Percentiles rank a stretch among this genome's conserved stretches.
These are phyloP conservation scores for Delonix regia DNA, from an alignment of 306 rosid species.

Conservation along the genomic window DNA sequence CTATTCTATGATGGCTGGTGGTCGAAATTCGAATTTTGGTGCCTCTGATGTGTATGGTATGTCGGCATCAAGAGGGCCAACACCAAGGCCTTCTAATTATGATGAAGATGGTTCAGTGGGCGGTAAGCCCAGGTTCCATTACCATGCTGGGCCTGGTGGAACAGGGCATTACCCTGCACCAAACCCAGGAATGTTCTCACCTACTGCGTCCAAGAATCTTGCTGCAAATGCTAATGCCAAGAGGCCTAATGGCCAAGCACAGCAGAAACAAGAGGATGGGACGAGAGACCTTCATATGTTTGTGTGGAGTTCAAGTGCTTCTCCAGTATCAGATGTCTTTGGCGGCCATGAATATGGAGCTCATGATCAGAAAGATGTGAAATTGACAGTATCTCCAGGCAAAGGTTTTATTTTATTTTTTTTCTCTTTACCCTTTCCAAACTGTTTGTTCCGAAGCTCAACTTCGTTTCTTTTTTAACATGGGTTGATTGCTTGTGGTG, in stretches of 20 bases:
- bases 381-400: conserved; percentile 64
- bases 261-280: conserved; percentile 55
- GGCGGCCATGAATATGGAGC: conserved; percentile 67
- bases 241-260: conserved; percentile 56
- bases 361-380: conserved; percentile 67
- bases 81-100: conserved; percentile 72
- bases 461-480: background rate
- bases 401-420: conserved; percentile 50
- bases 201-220: conserved; percentile 50
- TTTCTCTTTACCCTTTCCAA: background rate
- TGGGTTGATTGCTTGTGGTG: background rate
- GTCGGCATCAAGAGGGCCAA: conserved; percentile 79
- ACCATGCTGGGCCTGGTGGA: conserved; percentile 40
- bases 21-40: conserved; percentile 71
- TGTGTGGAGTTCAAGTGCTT: conserved; percentile 88
- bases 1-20: conserved; percentile 80
- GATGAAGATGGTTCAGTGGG: conserved; percentile 56
- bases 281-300: conserved; percentile 80
- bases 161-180: conserved; percentile 73
- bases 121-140: conserved; percentile 48
- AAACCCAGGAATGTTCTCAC: conserved; percentile 84
- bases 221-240: conserved; percentile 41
- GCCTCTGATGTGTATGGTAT: conserved; percentile 65
- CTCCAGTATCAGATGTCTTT: conserved; percentile 83
- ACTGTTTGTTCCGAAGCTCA: background rate